Evolutionary conservation across 257 asterid species (phyloP).

Genomic region (Solanum habrochaites): DNA sequence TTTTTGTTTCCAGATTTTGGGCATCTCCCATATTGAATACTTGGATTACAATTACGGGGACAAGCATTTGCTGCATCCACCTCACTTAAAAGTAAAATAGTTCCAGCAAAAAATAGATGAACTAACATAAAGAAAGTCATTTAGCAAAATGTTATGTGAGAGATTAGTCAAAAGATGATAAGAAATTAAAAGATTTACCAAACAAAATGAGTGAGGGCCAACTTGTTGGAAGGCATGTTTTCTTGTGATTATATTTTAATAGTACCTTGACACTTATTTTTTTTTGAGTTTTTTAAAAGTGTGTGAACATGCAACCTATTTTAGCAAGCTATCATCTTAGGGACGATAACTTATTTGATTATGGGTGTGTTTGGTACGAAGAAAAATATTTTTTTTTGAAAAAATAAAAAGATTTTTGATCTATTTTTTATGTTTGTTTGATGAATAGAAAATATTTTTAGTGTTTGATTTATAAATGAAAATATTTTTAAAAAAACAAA

Average conservation of each 20-base stretch:
- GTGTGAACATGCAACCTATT: neutral
- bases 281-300: neutral
- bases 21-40: neutral
- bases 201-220: neutral
- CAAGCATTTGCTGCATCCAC: neutral
- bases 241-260: neutral
- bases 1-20: neutral
- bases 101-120: neutral
- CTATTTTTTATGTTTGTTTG: too few relatives aligned
- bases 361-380: too few relatives aligned
- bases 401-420: too few relatives aligned
- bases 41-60: neutral
- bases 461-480: too few relatives aligned
- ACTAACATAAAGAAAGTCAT: neutral
- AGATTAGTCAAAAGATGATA: neutral
- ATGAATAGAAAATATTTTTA: too few relatives aligned
- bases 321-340: neutral
- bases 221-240: neutral
- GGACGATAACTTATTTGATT: too few relatives aligned
- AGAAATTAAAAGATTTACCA: neutral
- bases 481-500: too few relatives aligned
- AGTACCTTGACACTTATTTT: neutral
- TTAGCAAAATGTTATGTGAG: neutral
- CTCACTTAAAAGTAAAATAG: neutral
- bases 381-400: too few relatives aligned